These are phyloP conservation scores for Plasmodium blacklocki DNA, from an alignment of 169 alveolate species.

Conservation along the genomic window DNA sequence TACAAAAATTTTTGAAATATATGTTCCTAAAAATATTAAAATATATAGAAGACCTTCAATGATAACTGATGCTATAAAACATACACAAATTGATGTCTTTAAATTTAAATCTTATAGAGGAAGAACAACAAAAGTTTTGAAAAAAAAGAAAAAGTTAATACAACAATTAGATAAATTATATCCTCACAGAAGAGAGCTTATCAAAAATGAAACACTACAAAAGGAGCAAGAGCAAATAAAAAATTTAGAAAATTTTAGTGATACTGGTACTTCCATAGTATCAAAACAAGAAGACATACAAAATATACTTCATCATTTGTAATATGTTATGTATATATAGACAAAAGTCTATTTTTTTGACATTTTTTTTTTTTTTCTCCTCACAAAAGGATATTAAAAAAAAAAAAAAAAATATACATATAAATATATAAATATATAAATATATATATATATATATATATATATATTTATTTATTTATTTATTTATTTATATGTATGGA, in stretches of 20 bases:
- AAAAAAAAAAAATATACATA: no score
- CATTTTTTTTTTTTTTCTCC: no score
- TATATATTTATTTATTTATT: no score
- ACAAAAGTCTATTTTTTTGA: no score
- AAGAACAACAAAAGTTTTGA: constrained; percentile 43
- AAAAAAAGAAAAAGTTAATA: constrained; percentile 61
- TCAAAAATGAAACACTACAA: constrained; percentile 51
- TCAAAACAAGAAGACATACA: constrained; percentile 32
- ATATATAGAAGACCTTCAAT: constrained; percentile 83
- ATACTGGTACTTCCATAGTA: constrained; percentile 1
- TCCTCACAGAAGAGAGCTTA: constrained; percentile 29
- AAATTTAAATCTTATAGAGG: constrained; percentile 74
- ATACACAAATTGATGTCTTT: constrained; percentile 67
- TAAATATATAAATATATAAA: no score
- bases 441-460: no score
- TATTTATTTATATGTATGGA: no score
- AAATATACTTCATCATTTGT: constrained; percentile 58
- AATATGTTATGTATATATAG: neutral
- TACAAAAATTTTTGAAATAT: constrained; percentile 82
- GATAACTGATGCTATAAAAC: constrained; percentile 73
- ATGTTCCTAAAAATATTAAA: constrained; percentile 86
- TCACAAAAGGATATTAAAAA: no score
- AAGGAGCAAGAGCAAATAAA: constrained; percentile 18
- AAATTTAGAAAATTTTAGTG: neutral
- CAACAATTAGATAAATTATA: constrained; percentile 45